Percentiles rank a stretch among this genome's conserved stretches.
phyloP scores from a whole-genome alignment of 2,329 filamentous ascomycete species.

The Pyrenophora teres region DNA sequence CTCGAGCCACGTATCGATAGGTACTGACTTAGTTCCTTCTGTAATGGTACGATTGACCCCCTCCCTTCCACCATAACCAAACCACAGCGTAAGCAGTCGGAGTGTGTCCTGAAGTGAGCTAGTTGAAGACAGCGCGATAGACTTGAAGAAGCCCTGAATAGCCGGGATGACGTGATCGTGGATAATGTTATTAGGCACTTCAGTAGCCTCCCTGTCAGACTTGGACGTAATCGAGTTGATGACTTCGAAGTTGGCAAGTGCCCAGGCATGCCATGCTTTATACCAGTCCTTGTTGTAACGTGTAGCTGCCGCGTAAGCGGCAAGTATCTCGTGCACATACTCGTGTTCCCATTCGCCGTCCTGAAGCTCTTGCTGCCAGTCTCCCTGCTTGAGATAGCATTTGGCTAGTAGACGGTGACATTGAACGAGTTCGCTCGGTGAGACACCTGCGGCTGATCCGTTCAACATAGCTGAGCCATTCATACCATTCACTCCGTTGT shows the following conservation, averaged over 20 bases:
- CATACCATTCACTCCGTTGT: slow-evolving; percentile 55
- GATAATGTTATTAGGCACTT: slow-evolving; percentile 69
- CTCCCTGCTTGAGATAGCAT: slow-evolving; percentile 93
- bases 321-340: slow-evolving; percentile 83
- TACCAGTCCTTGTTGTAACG: slow-evolving; percentile 95
- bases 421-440: slow-evolving; percentile 54
- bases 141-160: slow-evolving; percentile 95
- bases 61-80: slow-evolving; percentile 83
- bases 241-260: slow-evolving; percentile 96
- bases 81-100: slow-evolving; percentile 91
- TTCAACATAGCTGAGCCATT: slow-evolving; percentile 42
- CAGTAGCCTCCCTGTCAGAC: slow-evolving; percentile 62
- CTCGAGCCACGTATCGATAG: slow-evolving; percentile 97
- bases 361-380: slow-evolving; percentile 89
- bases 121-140: slow-evolving; percentile 86
- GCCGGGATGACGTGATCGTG: slow-evolving; percentile 92
- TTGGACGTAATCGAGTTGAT: slow-evolving; percentile 78
- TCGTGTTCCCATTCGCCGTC: slow-evolving; percentile 88
- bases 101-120: slow-evolving; percentile 96
- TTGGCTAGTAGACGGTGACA: slow-evolving; percentile 79
- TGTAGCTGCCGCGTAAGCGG: slow-evolving; percentile 90
- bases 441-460: slow-evolving; percentile 30
- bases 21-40: slow-evolving; percentile 89
- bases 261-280: slow-evolving; percentile 99
- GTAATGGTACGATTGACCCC: slow-evolving; percentile 89